These are phyloP conservation scores for Elsinoe ampelina DNA, from an alignment of 2,329 filamentous ascomycete species.

Conservation along the genomic window DNA sequence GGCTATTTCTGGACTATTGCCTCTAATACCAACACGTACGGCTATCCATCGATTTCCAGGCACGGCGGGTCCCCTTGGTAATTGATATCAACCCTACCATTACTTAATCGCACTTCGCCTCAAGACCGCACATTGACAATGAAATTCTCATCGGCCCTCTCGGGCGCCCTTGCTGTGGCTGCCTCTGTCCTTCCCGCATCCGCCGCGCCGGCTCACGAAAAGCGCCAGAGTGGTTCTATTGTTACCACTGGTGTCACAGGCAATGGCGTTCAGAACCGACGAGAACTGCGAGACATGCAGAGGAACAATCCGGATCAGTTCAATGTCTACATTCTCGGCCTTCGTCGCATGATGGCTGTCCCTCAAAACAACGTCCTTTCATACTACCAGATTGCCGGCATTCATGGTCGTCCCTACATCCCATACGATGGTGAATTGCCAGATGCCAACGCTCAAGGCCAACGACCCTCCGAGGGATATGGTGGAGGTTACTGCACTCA, in stretches of 20 bases:
- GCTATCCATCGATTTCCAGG: not conserved
- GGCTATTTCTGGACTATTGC: slow-evolving; percentile 5
- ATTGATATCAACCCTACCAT: not conserved
- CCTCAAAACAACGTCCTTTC: slow-evolving; percentile 57
- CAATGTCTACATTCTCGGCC: slow-evolving; percentile 67
- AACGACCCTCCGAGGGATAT: slow-evolving; percentile 33
- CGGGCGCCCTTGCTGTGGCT: slow-evolving; percentile 11
- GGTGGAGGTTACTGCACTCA: slow-evolving; percentile 68
- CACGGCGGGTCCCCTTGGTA: slow-evolving; percentile 9
- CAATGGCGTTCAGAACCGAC: slow-evolving; percentile 37
- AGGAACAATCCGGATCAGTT: slow-evolving; percentile 54
- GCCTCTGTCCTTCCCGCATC: slow-evolving; percentile 1
- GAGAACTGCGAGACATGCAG: slow-evolving; percentile 59
- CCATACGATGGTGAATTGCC: slow-evolving; percentile 45
- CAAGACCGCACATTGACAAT: slow-evolving; percentile 2
- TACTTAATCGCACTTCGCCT: not conserved
- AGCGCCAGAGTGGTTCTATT: slow-evolving; percentile 15
- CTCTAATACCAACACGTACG: slow-evolving; percentile 6
- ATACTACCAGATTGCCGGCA: slow-evolving; percentile 71
- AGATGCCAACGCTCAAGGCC: slow-evolving; percentile 24
- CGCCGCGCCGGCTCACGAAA: not conserved
- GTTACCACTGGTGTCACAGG: slow-evolving; percentile 26
- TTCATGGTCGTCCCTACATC: slow-evolving; percentile 65
- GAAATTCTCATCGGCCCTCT: slow-evolving; percentile 10
- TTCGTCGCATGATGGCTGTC: slow-evolving; percentile 61